Evolutionary conservation across 2,329 filamentous ascomycete species (phyloP), one percentile per base, ranked within the genome.

Genomic region (Pseudogymnoascus sp.): DNA sequence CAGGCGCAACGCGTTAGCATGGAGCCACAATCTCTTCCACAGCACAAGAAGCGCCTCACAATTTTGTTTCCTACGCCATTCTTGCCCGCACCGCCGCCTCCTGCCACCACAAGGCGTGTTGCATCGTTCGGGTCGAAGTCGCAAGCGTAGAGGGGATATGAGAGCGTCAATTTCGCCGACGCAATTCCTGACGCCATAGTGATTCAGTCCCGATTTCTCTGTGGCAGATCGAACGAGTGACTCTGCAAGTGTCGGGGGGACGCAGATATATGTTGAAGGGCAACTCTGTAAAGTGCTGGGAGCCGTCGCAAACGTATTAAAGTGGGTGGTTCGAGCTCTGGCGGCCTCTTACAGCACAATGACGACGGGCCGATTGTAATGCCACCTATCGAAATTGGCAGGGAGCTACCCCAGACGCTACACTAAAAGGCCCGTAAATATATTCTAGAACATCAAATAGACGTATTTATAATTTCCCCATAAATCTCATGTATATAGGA

Each of bases 31-130:
- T 19, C 9, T 19, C 49, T 19, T 19, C 5, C 16, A 19, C 49
- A 33, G 5, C 28, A 12, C 25, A 2, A 33, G 16, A 19, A 12
- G 11, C n/a, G 28, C 78, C 86, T 72, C 76, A 89, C 89, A 71
- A 96, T 91, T 75, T 91, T 91, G 79, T 96, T 96, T 62, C 87
- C 86, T 22, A 96, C 90, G 49, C 91, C 92, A 67, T 85, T 91
- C 67, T 85, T 84, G 58, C 89, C 86, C 66, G 90, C 86, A 60
- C 93, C 93, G 67, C 93, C 93, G 65, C 93, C 93, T 60, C 93
- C 93, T 64, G 88, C 91, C 38, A 96, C 90, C 7, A 96, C 78
- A 23, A 97, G 80, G 66, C 87, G 86, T 66, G 84, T 84, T 64
- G 87, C 82, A 77, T 95, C 86, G 70, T 88, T 83, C 60, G 89